Conservation (phyloP, 208 protist genomes). For the Chromosphaera perkinsii region DNA sequence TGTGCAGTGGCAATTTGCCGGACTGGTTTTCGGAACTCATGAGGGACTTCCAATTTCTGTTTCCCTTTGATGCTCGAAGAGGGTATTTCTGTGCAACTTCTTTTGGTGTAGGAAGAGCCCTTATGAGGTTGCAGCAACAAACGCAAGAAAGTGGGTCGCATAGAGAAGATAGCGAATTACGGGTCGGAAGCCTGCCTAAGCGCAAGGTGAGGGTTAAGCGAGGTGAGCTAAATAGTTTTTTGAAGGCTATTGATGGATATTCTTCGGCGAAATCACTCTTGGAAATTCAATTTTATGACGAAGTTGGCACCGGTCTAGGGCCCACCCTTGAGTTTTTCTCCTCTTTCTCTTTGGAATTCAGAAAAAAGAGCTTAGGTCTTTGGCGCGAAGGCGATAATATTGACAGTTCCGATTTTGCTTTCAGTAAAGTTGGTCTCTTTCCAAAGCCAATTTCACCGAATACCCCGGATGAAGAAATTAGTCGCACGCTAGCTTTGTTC, state of each 20-base stretch:
- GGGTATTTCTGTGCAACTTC: conserved; percentile 58
- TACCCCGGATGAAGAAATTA: conserved; percentile 8
- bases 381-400: conserved; percentile 42
- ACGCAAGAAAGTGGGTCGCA: conserved; percentile 14
- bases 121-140: conserved; percentile 39
- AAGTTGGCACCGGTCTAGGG: conserved; percentile 63
- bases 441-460: conserved; percentile 22
- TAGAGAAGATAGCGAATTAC: conserved; percentile 5
- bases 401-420: conserved; percentile 11
- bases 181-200: conserved; percentile 38
- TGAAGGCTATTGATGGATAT: conserved; percentile 38
- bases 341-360: conserved; percentile 59
- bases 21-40: conserved; percentile 54
- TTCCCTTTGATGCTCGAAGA: conserved; percentile 53
- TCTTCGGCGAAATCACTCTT: too few relatives aligned
- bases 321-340: conserved; percentile 75
- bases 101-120: conserved; percentile 63
- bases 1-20: conserved; percentile 53
- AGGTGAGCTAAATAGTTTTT: conserved; percentile 36
- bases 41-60: conserved; percentile 49
- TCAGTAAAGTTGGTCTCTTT: conserved; percentile 32
- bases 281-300: conserved; percentile 66
- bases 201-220: conserved; percentile 58
- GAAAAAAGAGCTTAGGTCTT: conserved; percentile 43
- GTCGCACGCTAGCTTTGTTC: conserved; percentile 36